phyloP scores from a whole-genome alignment of 2,329 filamentous ascomycete genomes.

The Arthrinium puccinioides region DNA sequence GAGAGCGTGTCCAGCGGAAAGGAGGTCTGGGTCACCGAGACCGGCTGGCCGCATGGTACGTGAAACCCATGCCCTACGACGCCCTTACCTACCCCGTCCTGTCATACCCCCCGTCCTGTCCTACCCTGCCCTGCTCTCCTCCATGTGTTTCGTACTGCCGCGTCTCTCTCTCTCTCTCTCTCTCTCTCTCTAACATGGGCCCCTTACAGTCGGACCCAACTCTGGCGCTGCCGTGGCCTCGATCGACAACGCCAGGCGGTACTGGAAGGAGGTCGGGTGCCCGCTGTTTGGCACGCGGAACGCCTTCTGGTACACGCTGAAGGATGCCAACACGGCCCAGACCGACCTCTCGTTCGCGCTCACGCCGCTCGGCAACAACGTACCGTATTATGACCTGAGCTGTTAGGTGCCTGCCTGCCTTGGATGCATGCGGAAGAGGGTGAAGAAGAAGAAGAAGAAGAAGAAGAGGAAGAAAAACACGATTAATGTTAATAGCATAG shows the following conservation, averaged over 20 bases:
- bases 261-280: constrained; percentile 24
- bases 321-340: constrained; percentile 36
- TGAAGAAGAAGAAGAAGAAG: too few relatives aligned
- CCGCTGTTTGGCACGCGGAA: constrained; percentile 22
- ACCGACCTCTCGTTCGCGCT: constrained; percentile 18
- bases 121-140: too few relatives aligned
- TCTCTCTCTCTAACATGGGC: constrained; percentile 2
- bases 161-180: too few relatives aligned
- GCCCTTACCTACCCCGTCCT: too few relatives aligned
- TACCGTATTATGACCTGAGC: constrained; percentile 15
- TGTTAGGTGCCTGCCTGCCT: constrained; percentile 10
- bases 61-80: constrained; percentile 21
- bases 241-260: constrained; percentile 17
- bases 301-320: constrained; percentile 49
- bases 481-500: too few relatives aligned
- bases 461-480: too few relatives aligned
- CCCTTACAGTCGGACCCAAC: constrained; percentile 14
- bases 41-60: constrained; percentile 21
- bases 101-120: too few relatives aligned
- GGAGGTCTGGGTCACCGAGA: constrained; percentile 21
- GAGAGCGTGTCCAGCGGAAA: constrained; percentile 20
- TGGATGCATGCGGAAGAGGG: too few relatives aligned
- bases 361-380: constrained; percentile 12
- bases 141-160: too few relatives aligned
- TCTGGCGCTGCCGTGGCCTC: constrained; percentile 18